A percentile compares a stretch with the other conserved stretches of the same genome.
Conservation (phyloP, 1,139 yeast species). For the Taphrina flavorubra region DNA sequence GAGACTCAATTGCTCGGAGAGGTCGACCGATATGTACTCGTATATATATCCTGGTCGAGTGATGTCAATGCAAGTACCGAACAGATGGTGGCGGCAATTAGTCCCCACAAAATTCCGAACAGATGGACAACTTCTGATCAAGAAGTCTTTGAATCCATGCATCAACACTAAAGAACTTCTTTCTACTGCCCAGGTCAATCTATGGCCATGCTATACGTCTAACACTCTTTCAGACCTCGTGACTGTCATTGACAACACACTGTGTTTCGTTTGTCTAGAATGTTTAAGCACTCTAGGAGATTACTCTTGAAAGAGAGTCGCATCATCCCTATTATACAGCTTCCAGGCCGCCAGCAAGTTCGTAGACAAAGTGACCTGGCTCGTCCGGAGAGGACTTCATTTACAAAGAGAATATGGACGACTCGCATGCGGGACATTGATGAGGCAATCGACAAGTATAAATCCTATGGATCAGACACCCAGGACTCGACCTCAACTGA, state of each 20-base stretch:
- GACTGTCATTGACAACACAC: too few species aligned
- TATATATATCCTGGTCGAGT: not conserved
- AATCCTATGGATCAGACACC: constrained; percentile 17
- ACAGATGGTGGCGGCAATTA: constrained; percentile 6
- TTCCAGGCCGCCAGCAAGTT: not conserved
- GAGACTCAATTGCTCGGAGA: too few species aligned
- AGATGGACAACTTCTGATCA: not conserved
- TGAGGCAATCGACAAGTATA: constrained; percentile 37
- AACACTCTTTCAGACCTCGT: not conserved
- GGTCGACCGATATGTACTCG: not conserved
- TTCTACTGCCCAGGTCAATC: too few species aligned
- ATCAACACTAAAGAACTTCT: too few species aligned
- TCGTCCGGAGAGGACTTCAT: constrained; percentile 36
- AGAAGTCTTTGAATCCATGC: not conserved
- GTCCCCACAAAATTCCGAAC: constrained; percentile 2
- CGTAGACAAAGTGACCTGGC: constrained; percentile 16
- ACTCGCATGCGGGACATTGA: constrained; percentile 32
- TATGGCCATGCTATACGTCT: too few species aligned
- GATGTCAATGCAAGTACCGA: not conserved
- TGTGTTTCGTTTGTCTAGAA: not conserved
- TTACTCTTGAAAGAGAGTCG: not conserved
- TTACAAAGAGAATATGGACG: constrained; percentile 36
- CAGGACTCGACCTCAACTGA: not conserved
- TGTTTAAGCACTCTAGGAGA: not conserved
- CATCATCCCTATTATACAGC: not conserved